Percentiles rank a stretch among this genome's conserved stretches.
These are phyloP conservation scores for Talaromyces sp. DNA, from an alignment of 2,329 filamentous ascomycete genomes.

Conservation along the genomic window DNA sequence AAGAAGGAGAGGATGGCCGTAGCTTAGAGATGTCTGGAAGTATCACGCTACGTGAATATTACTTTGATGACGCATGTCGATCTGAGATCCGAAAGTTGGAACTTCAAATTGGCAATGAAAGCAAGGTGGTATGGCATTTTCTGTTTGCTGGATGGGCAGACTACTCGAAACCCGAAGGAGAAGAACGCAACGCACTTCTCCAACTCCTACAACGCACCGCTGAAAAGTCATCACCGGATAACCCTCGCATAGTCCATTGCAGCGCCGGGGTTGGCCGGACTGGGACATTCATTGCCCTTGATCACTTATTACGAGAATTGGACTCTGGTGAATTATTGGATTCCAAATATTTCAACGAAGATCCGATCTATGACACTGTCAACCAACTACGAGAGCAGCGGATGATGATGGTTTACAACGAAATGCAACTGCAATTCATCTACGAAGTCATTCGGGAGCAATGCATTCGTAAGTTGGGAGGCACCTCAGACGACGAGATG, in stretches of 20 bases:
- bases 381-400: conserved; percentile 79
- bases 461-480: conserved; percentile 32
- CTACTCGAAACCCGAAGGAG: conserved; percentile 70
- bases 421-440: conserved; percentile 78
- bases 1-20: conserved; percentile 61
- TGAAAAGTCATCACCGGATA: conserved; percentile 49
- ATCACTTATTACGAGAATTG: conserved; percentile 81
- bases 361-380: conserved; percentile 75
- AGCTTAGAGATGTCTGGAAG: conserved; percentile 63
- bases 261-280: conserved; percentile 92
- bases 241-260: conserved; percentile 79
- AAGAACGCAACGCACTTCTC: conserved; percentile 50
- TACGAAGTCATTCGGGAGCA: conserved; percentile 77
- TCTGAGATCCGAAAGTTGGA: conserved; percentile 72
- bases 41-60: conserved; percentile 59
- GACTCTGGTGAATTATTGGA: conserved; percentile 66
- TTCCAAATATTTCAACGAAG: conserved; percentile 50
- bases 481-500: conserved; percentile 21
- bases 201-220: conserved; percentile 50
- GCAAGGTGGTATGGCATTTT: conserved; percentile 74
- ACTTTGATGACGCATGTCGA: conserved; percentile 55
- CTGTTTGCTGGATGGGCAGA: conserved; percentile 88
- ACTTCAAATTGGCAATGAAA: conserved; percentile 48
- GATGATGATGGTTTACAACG: conserved; percentile 92
- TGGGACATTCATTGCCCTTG: conserved; percentile 94